Percentiles rank a stretch among this genome's conserved stretches.
Evolutionary conservation across 164 flowering plant species (phyloP).

Genomic region (Buxus sempervirens): DNA sequence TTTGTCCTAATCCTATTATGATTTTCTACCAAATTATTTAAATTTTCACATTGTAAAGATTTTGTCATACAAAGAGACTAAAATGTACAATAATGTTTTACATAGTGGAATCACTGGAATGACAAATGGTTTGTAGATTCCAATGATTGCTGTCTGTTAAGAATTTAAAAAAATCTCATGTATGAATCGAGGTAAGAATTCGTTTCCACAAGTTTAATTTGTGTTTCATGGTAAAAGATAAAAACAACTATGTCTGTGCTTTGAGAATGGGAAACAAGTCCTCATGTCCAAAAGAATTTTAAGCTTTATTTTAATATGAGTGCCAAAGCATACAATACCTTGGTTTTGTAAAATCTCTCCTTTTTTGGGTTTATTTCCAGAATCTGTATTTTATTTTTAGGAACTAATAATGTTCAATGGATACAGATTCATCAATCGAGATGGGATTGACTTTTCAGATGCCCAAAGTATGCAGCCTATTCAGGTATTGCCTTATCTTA

Average conservation of each 20-base stretch:
- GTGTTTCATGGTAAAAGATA: too few species aligned
- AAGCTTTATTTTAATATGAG: too few species aligned
- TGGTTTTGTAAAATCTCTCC: neutral
- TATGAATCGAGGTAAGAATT: neutral
- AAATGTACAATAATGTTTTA: neutral
- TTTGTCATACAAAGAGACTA: too few species aligned
- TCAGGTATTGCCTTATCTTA: conserved; percentile 53
- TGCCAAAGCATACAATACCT: too few species aligned
- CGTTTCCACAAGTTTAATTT: too few species aligned
- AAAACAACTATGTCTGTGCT: too few species aligned
- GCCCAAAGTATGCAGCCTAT: conserved; percentile 86
- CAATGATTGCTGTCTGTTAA: neutral
- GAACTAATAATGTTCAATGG: neutral
- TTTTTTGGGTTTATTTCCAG: neutral
- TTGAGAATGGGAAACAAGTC: too few species aligned
- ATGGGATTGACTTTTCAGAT: conserved; percentile 95
- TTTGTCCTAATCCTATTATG: neutral
- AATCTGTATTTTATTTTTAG: neutral
- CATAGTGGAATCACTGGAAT: neutral
- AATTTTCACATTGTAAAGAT: neutral
- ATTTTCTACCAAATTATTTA: neutral
- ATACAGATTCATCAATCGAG: conserved; percentile 87
- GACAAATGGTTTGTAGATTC: neutral
- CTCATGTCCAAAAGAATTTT: too few species aligned
- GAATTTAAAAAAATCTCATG: neutral